Conservation (phyloP, 2,329 filamentous ascomycete genomes). For the Anthostomella pinea region DNA sequence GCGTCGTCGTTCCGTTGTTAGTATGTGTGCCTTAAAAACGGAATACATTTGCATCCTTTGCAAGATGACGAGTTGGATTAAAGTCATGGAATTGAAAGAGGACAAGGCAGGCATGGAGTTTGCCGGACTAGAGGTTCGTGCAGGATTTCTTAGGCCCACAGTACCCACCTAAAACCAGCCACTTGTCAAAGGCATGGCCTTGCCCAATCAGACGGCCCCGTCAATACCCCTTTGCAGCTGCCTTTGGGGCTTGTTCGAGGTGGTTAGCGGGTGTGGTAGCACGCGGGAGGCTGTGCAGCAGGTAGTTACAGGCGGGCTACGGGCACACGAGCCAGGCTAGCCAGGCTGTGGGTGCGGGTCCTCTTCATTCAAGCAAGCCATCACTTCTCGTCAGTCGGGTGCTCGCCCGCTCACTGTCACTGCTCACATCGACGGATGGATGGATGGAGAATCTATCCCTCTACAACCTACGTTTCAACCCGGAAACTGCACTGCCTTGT, state of each 20-base stretch:
- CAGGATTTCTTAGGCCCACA: no score
- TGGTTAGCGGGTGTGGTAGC: not conserved
- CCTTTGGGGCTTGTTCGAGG: not conserved
- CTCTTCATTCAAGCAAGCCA: not conserved
- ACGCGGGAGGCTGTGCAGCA: slow-evolving; percentile 15
- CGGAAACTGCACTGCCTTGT: slow-evolving; percentile 4
- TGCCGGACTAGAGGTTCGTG: no score
- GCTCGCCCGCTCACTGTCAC: no score
- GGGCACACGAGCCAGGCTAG: slow-evolving; percentile 1
- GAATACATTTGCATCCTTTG: no score
- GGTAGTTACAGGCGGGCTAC: slow-evolving; percentile 2
- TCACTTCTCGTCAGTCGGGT: no score
- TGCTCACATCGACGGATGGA: slow-evolving; percentile 2
- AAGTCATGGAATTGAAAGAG: no score
- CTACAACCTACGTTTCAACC: slow-evolving; percentile 12
- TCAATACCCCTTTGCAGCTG: slow-evolving; percentile 1
- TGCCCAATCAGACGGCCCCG: slow-evolving; percentile 8
- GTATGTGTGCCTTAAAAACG: no score
- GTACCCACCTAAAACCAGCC: no score
- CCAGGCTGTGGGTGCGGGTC: not conserved
- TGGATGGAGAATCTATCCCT: slow-evolving; percentile 3
- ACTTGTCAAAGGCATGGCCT: not conserved
- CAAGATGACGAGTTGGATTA: no score
- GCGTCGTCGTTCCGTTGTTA: no score
- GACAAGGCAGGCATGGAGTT: no score